A percentile compares a stretch with the other conserved stretches of the same genome.
phyloP scores from a whole-genome alignment of 2,329 filamentous ascomycete genomes.

The Cladosporium oxysporum region DNA sequence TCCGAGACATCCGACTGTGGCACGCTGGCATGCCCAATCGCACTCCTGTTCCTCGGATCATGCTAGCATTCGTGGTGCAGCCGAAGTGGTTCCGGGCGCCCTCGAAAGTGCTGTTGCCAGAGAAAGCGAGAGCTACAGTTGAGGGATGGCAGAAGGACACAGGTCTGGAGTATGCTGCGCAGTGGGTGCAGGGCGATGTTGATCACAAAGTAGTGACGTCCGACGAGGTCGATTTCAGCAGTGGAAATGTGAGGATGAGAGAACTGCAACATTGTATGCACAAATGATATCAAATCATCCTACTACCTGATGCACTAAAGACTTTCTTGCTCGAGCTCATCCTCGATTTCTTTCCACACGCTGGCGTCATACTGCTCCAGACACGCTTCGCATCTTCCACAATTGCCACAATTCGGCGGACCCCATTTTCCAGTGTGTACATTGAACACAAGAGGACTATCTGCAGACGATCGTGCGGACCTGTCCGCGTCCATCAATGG shows the following conservation, averaged over 20 bases:
- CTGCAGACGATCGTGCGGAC: neutral
- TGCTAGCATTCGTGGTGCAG: slow-evolving; percentile 51
- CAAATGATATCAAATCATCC: neutral
- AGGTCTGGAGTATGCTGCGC: slow-evolving; percentile 23
- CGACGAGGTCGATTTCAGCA: slow-evolving; percentile 27
- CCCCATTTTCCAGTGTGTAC: neutral
- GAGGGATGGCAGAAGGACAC: slow-evolving; percentile 26
- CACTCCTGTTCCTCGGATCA: slow-evolving; percentile 40
- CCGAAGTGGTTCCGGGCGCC: slow-evolving; percentile 44
- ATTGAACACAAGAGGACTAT: neutral
- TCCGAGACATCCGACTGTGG: slow-evolving; percentile 64
- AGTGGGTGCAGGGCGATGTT: slow-evolving; percentile 28
- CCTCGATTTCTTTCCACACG: neutral
- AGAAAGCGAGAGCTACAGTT: slow-evolving; percentile 22
- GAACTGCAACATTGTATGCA: slow-evolving; percentile 26
- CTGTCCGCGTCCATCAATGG: neutral
- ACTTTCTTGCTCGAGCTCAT: neutral
- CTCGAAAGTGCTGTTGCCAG: slow-evolving; percentile 26
- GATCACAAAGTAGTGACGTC: slow-evolving; percentile 28
- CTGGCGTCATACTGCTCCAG: neutral
- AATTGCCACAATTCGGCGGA: neutral
- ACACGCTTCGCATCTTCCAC: neutral
- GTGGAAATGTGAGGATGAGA: slow-evolving; percentile 22
- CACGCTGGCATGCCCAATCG: slow-evolving; percentile 65
- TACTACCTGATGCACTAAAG: too few relatives aligned